phyloP scores from a whole-genome alignment of 768 basidiomycete species.

The Boletellus ananiceps region DNA sequence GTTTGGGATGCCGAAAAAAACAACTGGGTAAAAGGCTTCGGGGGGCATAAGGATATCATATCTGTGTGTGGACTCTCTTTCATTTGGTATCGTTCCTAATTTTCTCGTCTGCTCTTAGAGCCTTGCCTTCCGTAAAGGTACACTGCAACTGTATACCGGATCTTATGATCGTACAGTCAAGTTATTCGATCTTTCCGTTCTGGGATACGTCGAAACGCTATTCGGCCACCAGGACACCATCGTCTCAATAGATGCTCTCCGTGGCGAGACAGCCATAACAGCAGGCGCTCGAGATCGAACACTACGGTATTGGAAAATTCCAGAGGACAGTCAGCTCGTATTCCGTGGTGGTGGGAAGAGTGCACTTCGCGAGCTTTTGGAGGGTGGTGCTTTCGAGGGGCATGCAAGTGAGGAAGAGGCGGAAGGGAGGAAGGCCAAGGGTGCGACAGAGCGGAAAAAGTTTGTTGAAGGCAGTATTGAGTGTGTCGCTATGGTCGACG shows the following conservation, averaged over 20 bases:
- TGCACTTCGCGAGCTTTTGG: conserved; percentile 71
- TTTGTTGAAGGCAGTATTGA: conserved; percentile 92
- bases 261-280: conserved; percentile 79
- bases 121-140: conserved; percentile 72
- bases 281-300: conserved; percentile 91
- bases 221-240: conserved; percentile 96
- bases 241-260: conserved; percentile 70
- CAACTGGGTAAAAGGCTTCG: conserved; percentile 75
- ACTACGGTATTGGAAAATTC: conserved; percentile 92
- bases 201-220: conserved; percentile 93
- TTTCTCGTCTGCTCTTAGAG: conserved; percentile 36
- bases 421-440: conserved; percentile 32
- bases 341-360: conserved; percentile 94
- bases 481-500: conserved; percentile 92
- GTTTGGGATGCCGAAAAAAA: conserved; percentile 80
- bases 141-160: conserved; percentile 62
- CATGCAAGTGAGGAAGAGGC: conserved; percentile 46
- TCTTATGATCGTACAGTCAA: conserved; percentile 89
- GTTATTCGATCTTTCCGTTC: conserved; percentile 74
- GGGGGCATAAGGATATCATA: conserved; percentile 69
- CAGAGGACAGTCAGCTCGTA: conserved; percentile 91
- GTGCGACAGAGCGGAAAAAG: conserved; percentile 22
- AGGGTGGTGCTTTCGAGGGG: conserved; percentile 66
- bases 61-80: conserved; percentile 52
- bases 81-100: conserved; percentile 26